Conservation (phyloP, 352 stramenopile genomes). For the Phytopythium chamaehyphon region DNA sequence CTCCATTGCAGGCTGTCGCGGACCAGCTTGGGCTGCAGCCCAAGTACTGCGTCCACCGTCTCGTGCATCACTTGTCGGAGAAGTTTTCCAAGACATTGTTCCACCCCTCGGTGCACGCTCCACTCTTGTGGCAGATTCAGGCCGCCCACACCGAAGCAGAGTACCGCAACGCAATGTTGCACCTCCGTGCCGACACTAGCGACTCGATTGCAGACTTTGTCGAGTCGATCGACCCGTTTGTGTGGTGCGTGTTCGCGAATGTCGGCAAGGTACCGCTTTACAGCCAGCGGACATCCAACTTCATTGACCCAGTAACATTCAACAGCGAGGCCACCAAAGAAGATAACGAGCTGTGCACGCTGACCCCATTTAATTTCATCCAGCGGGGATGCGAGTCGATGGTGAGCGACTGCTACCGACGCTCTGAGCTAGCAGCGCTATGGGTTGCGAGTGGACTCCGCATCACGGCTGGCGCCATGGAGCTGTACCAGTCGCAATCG, state of each 20-base stretch:
- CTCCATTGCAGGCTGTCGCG: neutral
- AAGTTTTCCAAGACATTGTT: slow-evolving; percentile 4
- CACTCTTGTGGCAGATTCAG: slow-evolving; percentile 2
- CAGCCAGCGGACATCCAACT: slow-evolving; percentile 1
- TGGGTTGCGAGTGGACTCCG: neutral
- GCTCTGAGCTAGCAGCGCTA: neutral
- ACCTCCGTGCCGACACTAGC: neutral
- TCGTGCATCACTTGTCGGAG: neutral
- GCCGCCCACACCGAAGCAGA: neutral
- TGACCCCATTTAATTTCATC: neutral
- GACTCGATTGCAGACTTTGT: slow-evolving; percentile 1
- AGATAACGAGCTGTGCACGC: neutral
- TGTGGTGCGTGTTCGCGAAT: slow-evolving; percentile 4
- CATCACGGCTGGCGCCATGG: neutral
- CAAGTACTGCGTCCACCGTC: slow-evolving; percentile 3
- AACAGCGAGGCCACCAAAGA: neutral
- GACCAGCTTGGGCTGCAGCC: neutral
- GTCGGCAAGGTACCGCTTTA: slow-evolving; percentile 1
- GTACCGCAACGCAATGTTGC: neutral
- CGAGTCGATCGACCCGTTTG: slow-evolving; percentile 2
- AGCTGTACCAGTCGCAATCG: neutral
- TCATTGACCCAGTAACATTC: neutral
- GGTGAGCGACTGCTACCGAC: slow-evolving; percentile 1
- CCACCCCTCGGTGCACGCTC: neutral
- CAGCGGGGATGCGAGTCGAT: slow-evolving; percentile 4